These are phyloP conservation scores for Mortierella sp. DNA, from an alignment of 371 early-diverging fungal genomes.

Conservation along the genomic window DNA sequence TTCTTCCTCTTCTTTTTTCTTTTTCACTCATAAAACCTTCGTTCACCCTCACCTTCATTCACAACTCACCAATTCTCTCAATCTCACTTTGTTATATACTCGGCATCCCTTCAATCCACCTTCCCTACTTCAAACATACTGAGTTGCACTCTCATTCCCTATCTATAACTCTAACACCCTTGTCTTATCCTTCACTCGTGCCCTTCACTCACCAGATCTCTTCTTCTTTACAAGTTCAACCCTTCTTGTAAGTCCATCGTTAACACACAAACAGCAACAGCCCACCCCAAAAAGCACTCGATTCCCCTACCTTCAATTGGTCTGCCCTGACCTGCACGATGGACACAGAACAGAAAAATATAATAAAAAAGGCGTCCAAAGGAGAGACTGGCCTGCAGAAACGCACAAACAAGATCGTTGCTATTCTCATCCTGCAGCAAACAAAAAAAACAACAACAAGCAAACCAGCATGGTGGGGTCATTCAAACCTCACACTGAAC, in stretches of 20 bases:
- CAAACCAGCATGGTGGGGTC: not conserved
- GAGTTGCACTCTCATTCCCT: not conserved
- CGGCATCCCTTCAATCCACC: not conserved
- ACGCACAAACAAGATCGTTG: not conserved
- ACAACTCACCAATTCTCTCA: not conserved
- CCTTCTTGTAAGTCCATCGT: not conserved
- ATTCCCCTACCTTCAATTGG: too few relatives aligned
- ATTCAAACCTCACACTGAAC: not conserved
- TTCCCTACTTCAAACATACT: not conserved
- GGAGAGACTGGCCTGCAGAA: not conserved
- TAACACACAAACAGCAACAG: not conserved
- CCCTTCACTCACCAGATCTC: not conserved
- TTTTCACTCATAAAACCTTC: not conserved
- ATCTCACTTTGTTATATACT: not conserved
- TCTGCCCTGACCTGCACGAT: not conserved
- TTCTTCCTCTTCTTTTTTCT: not conserved
- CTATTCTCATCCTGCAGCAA: constrained; percentile 3
- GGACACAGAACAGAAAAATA: not conserved
- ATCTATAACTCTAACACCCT: not conserved
- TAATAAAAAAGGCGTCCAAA: not conserved
- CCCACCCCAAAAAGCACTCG: not conserved
- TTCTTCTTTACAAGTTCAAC: not conserved
- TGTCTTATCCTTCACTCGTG: too few relatives aligned
- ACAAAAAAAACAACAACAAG: not conserved
- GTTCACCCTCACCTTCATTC: not conserved